Percentiles rank a stretch among this genome's conserved stretches.
phyloP scores from a whole-genome alignment of 2,329 filamentous ascomycete species.

The Sclerotinia subarctica region DNA sequence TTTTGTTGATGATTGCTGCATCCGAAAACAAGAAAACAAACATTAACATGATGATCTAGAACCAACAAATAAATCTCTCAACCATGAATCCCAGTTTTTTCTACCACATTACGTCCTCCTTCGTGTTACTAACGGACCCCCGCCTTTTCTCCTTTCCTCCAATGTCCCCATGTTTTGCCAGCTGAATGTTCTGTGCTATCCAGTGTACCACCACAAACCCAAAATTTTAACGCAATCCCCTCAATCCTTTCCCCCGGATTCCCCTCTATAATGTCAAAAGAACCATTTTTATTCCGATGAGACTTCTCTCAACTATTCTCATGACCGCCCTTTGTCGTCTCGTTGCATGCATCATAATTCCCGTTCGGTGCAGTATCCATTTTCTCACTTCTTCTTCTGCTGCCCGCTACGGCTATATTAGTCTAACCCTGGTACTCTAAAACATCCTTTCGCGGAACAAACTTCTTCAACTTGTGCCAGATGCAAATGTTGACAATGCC shows the following conservation, averaged over 20 bases:
- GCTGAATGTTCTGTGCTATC: not conserved
- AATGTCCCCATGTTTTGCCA: not conserved
- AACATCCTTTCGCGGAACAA: conserved; percentile 27
- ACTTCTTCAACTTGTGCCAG: conserved; percentile 44
- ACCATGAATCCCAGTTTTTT: not conserved
- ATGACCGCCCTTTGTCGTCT: too few relatives aligned
- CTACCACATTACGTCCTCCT: not conserved
- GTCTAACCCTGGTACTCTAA: conserved; percentile 22
- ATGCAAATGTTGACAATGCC: conserved; percentile 56
- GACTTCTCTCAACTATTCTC: too few relatives aligned
- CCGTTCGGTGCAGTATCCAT: not conserved
- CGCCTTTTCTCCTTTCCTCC: not conserved
- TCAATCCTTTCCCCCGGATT: not conserved
- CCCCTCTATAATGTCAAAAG: not conserved
- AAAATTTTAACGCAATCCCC: not conserved
- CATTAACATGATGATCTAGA: not conserved
- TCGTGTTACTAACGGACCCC: not conserved
- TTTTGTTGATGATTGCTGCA: not conserved
- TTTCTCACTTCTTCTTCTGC: not conserved
- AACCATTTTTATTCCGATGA: not conserved
- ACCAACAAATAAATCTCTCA: not conserved
- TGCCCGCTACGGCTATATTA: not conserved
- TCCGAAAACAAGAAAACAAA: not conserved
- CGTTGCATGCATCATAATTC: not conserved
- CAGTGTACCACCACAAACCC: not conserved